Base-by-base conservation (phyloP, 139 green algal species). In the Prasinococcaceae sp. region DNA sequence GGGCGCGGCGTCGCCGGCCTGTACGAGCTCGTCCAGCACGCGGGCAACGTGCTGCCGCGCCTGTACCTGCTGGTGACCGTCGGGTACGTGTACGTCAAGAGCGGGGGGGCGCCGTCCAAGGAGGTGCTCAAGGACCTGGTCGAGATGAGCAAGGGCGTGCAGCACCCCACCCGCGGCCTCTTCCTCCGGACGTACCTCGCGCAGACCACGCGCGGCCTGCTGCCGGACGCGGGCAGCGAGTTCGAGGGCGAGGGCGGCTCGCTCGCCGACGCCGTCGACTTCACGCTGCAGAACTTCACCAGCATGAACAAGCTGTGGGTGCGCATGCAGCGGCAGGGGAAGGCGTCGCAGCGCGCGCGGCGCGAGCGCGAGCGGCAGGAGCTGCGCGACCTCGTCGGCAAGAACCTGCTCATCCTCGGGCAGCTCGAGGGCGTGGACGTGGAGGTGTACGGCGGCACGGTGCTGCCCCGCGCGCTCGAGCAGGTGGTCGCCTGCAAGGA, bases 281-380 rank as follows among this genome's bases (percentile, higher is more conserved):
- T 99, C 60, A 60, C 96, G 53, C 74, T 98, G 30, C 69, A 81
- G 46, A 98, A 98, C 69, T 99, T 98, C 65, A 92, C 86, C 2
- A 90, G 97, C 62, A 97, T 96, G 86, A 99, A 99, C 79, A 96
- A 96, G 80, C 82, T 99, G 55, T 99, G 84, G 84, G 83, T 92
- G 16, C 70, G 84, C 42, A 92, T 93, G 83, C 65, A 79, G 64
- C 73, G 84, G 47, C 79, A 88, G 69, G 71, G 63, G 29, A 51
- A 63, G 53, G 29, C 30, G 48, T 12, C 12, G 33, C 12, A 55
- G 6, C 16, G 30, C 17, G 17, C 58, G 50, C 37, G 74, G 53
- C 65, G 84, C 17, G 88, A 94, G 60, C 72, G 66, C 37, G 87
- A 96, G 66, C 73, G 88, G 24, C 65, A 78, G 69, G 82, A 96